phyloP scores from a whole-genome alignment of 352 stramenopile species.

The Phytophthora citricola region DNA sequence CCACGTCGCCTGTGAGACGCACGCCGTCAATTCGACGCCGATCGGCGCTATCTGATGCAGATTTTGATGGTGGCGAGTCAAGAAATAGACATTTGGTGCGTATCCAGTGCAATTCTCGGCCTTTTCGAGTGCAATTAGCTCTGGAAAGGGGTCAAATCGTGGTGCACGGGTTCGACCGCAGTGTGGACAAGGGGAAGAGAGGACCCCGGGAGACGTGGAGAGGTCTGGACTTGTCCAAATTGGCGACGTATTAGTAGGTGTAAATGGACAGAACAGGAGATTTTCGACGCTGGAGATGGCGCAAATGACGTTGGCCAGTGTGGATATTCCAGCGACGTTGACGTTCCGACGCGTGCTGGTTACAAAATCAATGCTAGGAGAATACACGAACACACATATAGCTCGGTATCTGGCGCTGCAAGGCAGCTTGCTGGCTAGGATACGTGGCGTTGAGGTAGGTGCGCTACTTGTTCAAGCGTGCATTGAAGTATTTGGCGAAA shows the following conservation, averaged over 20 bases:
- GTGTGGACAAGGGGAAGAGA: conserved; percentile 30
- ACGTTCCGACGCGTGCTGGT: conserved; percentile 60
- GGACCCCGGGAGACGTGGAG: conserved; percentile 48
- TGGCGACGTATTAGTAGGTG: conserved; percentile 67
- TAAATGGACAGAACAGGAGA: conserved; percentile 57
- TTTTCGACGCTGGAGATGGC: conserved; percentile 58
- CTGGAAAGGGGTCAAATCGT: conserved; percentile 51
- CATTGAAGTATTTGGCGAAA: conserved; percentile 59
- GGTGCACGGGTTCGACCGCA: conserved; percentile 51
- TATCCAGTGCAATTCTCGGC: conserved; percentile 52
- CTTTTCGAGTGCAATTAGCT: conserved; percentile 59
- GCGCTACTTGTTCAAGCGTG: conserved; percentile 61
- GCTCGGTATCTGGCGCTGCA: conserved; percentile 56
- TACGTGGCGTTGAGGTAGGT: conserved; percentile 46
- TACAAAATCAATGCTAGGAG: conserved; percentile 54
- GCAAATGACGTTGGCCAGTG: conserved; percentile 38
- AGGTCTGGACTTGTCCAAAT: conserved; percentile 45
- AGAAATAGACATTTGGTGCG: conserved; percentile 47
- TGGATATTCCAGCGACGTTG: conserved; percentile 54
- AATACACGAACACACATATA: conserved; percentile 68
- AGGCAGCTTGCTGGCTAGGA: conserved; percentile 41
- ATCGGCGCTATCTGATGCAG: conserved; percentile 34
- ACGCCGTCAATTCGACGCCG: conserved; percentile 29
- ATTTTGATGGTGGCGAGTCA: conserved; percentile 8
- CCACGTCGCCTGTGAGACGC: conserved; percentile 11